These are phyloP conservation scores for Diplodia sapinea DNA, from an alignment of 2,329 filamentous ascomycete genomes.

Conservation along the genomic window DNA sequence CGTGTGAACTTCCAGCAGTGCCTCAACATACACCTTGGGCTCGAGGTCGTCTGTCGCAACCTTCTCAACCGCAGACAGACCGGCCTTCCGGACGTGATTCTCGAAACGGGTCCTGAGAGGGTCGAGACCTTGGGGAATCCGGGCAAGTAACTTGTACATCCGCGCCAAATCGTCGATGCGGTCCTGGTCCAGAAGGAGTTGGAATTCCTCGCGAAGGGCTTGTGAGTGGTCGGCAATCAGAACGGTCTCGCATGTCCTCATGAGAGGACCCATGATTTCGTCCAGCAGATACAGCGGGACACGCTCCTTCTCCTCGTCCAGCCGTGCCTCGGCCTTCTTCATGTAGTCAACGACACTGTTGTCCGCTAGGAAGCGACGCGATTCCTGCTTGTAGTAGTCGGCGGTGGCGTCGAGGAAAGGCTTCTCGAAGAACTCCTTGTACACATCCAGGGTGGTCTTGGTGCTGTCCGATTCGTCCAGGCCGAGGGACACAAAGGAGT, in stretches of 20 bases:
- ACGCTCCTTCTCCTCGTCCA: slow-evolving; percentile 92
- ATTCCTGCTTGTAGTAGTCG: slow-evolving; percentile 88
- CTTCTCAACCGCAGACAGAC: slow-evolving; percentile 86
- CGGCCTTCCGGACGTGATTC: slow-evolving; percentile 88
- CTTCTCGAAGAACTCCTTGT: slow-evolving; percentile 87
- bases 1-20: slow-evolving; percentile 89
- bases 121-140: slow-evolving; percentile 90
- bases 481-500: slow-evolving; percentile 92
- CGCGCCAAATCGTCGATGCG: slow-evolving; percentile 93
- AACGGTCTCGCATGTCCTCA: slow-evolving; percentile 85
- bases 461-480: slow-evolving; percentile 90
- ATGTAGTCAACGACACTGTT: slow-evolving; percentile 99
- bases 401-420: slow-evolving; percentile 88
- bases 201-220: slow-evolving; percentile 93
- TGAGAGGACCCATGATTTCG: slow-evolving; percentile 84
- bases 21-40: slow-evolving; percentile 95
- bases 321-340: slow-evolving; percentile 93
- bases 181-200: slow-evolving; percentile 89
- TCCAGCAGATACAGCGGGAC: slow-evolving; percentile 89
- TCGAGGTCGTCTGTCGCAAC: slow-evolving; percentile 87
- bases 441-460: slow-evolving; percentile 94
- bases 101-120: slow-evolving; percentile 88
- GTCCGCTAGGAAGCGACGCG: slow-evolving; percentile 90
- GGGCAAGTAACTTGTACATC: slow-evolving; percentile 90
- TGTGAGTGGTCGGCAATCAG: slow-evolving; percentile 86